Conservation (phyloP, 139 green algal species). For the Chlamydomonas sp. region DNA sequence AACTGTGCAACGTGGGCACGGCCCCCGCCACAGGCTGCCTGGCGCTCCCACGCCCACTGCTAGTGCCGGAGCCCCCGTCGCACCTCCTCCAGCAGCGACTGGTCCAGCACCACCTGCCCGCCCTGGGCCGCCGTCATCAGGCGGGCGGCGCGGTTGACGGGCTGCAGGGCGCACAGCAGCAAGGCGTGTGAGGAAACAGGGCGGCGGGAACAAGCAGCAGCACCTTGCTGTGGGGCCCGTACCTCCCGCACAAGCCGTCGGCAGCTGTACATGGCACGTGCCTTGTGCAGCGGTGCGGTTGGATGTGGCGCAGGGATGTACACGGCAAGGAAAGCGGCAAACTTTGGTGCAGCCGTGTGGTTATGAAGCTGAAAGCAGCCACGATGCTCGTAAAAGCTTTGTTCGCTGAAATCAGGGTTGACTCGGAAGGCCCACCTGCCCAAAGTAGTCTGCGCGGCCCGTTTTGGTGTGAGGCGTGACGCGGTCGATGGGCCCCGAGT, state of each 20-base stretch:
- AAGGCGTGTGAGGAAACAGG: too few relatives aligned
- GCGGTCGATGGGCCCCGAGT: slow-evolving; percentile 56
- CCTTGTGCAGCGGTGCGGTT: too few relatives aligned
- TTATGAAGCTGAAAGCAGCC: too few relatives aligned
- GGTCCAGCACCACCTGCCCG: slow-evolving; percentile 59
- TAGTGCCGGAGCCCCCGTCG: background rate
- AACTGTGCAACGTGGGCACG: background rate
- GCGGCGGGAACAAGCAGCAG: too few relatives aligned
- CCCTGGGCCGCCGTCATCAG: slow-evolving; percentile 67
- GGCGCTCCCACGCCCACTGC: slow-evolving; percentile 29
- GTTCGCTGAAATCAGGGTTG: too few relatives aligned
- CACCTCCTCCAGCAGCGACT: slow-evolving; percentile 52
- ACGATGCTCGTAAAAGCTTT: too few relatives aligned
- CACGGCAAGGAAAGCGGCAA: too few relatives aligned
- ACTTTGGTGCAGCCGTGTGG: too few relatives aligned
- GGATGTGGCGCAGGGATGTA: too few relatives aligned
- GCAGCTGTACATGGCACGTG: too few relatives aligned
- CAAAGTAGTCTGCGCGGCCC: slow-evolving; percentile 66
- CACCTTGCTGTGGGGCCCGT: too few relatives aligned
- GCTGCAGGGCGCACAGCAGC: background rate
- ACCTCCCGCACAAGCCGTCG: too few relatives aligned
- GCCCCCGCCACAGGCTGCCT: background rate
- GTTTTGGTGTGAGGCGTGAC: slow-evolving; percentile 60
- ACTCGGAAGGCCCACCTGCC: slow-evolving; percentile 17
- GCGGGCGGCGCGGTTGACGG: slow-evolving; percentile 60